Evolutionary conservation across 345 rosid species (phyloP), one percentile per base, ranked within the genome.

Genomic region (Euphorbia lathyris): DNA sequence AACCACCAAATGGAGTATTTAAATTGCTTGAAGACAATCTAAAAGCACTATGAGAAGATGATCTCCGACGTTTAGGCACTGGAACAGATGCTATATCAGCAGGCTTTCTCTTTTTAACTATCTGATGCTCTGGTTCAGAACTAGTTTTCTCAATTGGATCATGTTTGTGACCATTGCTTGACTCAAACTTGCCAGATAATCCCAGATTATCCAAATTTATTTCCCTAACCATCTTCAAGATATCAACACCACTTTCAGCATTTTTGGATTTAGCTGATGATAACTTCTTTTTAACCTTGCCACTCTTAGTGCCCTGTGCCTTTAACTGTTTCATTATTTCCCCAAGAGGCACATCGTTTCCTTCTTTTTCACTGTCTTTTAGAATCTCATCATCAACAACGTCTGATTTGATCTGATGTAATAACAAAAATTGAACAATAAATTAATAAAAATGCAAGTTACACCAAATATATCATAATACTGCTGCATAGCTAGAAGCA

Each of bases 211-310:
- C 96, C 82, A 86, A 72, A 76, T 92, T 92, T 80, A 95, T 92
- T 75, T 90, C 97, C 81, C 97, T 87, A 76, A 92, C 99, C 97
- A 90, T 81, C 78, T 88, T 84, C 81, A 95, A 82, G 71, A 95
- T 86, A 74, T 92, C 97, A 42, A 95, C 87, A 81, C 85, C 96
- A 73, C 74, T 85, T 73, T 82, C 89, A 72, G 78, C 82, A 71
- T 78, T 81, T 69, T 80, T 81, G 50, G 70, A 78, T 78, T 82
- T 86, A 72, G 74, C 82, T 10, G 81, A 69, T 72, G 72, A 67
- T 68, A 83, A 61, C 76, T 79, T 76, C 84, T 84, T 90, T 70
- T 76, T 84, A 13, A 50, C 82, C 82, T 78, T 88, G 70, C 81
- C 83, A 77, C 43, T 71, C 83, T 88, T 89, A 74, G 80, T 50